phyloP scores from a whole-genome alignment of 805 yeast genomes.

The Sugiyamaella americana region DNA sequence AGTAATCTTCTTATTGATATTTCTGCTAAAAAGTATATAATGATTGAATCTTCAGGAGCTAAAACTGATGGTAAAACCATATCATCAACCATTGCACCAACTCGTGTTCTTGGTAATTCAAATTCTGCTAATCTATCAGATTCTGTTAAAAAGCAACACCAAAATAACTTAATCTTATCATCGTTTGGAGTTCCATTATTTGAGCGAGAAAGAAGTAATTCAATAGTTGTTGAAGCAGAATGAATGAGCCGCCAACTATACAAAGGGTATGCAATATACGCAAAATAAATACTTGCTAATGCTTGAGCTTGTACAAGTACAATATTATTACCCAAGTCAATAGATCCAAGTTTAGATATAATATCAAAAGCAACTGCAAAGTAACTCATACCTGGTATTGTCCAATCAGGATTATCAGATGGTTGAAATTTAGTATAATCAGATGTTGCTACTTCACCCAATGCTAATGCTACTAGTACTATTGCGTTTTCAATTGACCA shows the following conservation, averaged over 20 bases:
- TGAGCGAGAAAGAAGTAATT: constrained; percentile 6
- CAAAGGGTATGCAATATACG: constrained; percentile 11
- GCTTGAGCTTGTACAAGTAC: constrained; percentile 6
- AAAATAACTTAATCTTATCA: constrained; percentile 2
- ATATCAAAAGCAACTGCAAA: constrained; percentile 3
- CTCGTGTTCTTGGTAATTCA: constrained; percentile 12
- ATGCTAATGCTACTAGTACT: constrained; percentile 7
- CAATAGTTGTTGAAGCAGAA: constrained; percentile 7
- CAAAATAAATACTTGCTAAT: constrained; percentile 10
- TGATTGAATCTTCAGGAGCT: constrained; percentile 7
- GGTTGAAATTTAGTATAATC: background rate
- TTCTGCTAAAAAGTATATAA: constrained; percentile 16
- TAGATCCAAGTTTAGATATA: constrained; percentile 1
- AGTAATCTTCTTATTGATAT: constrained; percentile 19
- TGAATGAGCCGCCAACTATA: constrained; percentile 9
- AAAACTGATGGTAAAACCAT: constrained; percentile 7
- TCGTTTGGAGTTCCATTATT: background rate
- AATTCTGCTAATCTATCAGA: constrained; percentile 15
- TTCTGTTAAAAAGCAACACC: constrained; percentile 15
- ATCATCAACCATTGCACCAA: constrained; percentile 12
- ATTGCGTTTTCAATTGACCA: constrained; percentile 8
- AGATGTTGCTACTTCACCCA: constrained; percentile 7
- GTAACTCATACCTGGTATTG: constrained; percentile 7
- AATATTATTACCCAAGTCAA: constrained; percentile 8
- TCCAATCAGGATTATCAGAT: background rate